Percentiles rank a stretch among this genome's conserved stretches.
phyloP scores from a whole-genome alignment of 140 eudicot genomes.

The Oenanthe javanica region DNA sequence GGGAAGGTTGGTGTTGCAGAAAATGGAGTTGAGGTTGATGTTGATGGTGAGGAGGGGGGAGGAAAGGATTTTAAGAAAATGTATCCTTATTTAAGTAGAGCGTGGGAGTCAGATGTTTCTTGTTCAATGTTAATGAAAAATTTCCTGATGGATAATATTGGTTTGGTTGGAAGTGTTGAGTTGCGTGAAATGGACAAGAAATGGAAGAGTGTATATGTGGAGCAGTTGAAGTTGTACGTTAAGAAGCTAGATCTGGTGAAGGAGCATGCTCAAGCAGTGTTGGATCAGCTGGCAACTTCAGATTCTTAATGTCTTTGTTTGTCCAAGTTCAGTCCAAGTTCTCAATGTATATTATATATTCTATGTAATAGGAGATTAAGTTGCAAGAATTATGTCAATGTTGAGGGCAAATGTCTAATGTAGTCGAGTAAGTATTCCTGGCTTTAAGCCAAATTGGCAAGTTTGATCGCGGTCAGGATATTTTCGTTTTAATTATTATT shows the following conservation, averaged over 20 bases:
- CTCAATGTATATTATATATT: background rate
- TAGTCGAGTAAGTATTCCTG: background rate
- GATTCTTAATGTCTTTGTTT: background rate
- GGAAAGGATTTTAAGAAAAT: background rate
- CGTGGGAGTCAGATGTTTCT: background rate
- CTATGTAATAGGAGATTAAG: background rate
- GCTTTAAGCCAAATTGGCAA: background rate
- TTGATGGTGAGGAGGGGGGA: background rate
- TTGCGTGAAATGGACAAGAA: background rate
- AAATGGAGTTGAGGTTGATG: too few relatives aligned
- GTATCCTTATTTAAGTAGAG: background rate
- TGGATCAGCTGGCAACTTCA: background rate
- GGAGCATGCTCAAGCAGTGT: background rate
- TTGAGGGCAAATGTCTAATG: background rate
- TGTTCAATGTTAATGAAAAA: background rate
- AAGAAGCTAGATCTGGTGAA: background rate
- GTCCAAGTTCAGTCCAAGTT: background rate
- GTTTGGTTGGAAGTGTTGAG: background rate
- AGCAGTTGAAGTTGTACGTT: background rate
- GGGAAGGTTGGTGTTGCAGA: too few relatives aligned
- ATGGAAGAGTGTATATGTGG: background rate
- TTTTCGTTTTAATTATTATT: background rate
- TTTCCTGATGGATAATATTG: background rate
- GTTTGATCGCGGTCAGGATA: background rate
- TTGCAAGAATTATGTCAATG: background rate